Conservation (phyloP, 2,329 filamentous ascomycete genomes). For the Furcasterigmium furcatum region DNA sequence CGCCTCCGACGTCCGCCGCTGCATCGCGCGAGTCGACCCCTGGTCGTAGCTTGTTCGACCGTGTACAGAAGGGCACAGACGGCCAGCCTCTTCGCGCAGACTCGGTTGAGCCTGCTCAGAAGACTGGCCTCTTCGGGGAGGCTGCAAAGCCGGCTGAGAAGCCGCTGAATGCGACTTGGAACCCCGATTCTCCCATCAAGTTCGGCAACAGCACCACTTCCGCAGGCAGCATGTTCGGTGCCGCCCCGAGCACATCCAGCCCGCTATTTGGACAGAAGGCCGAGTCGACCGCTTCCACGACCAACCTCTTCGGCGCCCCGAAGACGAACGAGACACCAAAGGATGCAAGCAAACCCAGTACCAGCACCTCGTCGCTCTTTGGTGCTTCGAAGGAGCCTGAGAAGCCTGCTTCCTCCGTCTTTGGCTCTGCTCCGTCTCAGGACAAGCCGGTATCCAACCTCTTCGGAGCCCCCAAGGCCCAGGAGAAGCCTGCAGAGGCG, state of each 20-base stretch:
- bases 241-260: slow-evolving; percentile 8
- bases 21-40: slow-evolving; percentile 39
- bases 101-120: slow-evolving; percentile 21
- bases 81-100: slow-evolving; percentile 45
- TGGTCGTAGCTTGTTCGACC: slow-evolving; percentile 52
- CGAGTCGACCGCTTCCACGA: slow-evolving; percentile 15
- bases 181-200: slow-evolving; percentile 49
- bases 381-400: not conserved
- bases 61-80: slow-evolving; percentile 46
- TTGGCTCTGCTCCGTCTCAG: not conserved
- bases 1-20: slow-evolving; percentile 11
- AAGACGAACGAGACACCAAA: slow-evolving; percentile 20
- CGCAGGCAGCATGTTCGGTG: slow-evolving; percentile 10
- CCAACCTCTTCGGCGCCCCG: slow-evolving; percentile 31
- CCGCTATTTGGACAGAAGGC: slow-evolving; percentile 33
- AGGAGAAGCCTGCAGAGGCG: not conserved
- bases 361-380: not conserved
- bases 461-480: not conserved
- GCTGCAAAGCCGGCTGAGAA: slow-evolving; percentile 27
- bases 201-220: slow-evolving; percentile 36
- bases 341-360: slow-evolving; percentile 23
- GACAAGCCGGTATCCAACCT: slow-evolving; percentile 14
- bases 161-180: slow-evolving; percentile 44
- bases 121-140: slow-evolving; percentile 11
- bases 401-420: not conserved